Conservation (phyloP, 2,329 filamentous ascomycete species). For the Proliferodiscus dingleyae region DNA sequence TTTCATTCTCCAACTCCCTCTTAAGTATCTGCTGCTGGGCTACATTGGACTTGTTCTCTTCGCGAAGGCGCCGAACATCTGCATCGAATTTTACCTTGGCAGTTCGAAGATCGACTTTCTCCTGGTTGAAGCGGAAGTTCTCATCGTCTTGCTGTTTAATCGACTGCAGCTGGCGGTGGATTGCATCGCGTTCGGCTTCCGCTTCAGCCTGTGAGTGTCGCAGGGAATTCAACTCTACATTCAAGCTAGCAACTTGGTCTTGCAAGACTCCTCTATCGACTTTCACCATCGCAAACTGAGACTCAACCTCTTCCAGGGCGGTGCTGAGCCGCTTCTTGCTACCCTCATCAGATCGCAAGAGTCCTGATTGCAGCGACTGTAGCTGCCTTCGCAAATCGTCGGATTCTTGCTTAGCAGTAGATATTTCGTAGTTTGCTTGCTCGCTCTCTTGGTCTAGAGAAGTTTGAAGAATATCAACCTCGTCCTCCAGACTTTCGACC, state of each 20-base stretch:
- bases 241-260: constrained; percentile 55
- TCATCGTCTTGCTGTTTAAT: constrained; percentile 52
- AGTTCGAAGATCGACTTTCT: constrained; percentile 63
- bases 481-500: constrained; percentile 65
- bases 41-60: constrained; percentile 55
- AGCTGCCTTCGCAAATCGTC: constrained; percentile 42
- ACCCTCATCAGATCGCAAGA: constrained; percentile 32
- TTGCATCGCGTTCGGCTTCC: constrained; percentile 62
- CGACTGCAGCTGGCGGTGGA: constrained; percentile 55
- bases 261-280: constrained; percentile 60
- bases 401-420: constrained; percentile 38
- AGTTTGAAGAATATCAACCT: constrained; percentile 68
- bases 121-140: constrained; percentile 59
- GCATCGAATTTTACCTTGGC: constrained; percentile 63
- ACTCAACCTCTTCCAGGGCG: constrained; percentile 53
- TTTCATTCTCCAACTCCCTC: constrained; percentile 59
- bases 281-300: constrained; percentile 50
- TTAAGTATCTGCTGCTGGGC: constrained; percentile 57
- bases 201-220: constrained; percentile 52
- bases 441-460: constrained; percentile 54
- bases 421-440: constrained; percentile 46
- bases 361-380: constrained; percentile 30
- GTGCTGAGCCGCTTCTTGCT: constrained; percentile 49
- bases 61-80: constrained; percentile 59
- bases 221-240: constrained; percentile 55